A percentile compares a stretch with the other conserved stretches of the same genome.
Conservation (phyloP, 202 grass and related monocot species). For the Dendrocalamus latiflorus region DNA sequence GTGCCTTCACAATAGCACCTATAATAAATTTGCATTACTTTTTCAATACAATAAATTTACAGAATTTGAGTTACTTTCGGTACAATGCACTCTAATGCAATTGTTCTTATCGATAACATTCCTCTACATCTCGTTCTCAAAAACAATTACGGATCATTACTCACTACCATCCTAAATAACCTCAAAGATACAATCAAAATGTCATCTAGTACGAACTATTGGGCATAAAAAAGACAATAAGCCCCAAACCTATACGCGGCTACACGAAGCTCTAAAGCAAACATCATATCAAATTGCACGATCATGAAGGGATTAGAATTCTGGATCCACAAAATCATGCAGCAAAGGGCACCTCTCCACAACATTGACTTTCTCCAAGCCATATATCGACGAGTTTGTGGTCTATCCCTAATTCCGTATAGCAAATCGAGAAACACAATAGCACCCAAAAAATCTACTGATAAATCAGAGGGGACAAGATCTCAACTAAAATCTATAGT, state of each 20-base stretch:
- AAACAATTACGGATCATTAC: not conserved
- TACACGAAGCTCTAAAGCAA: too few relatives aligned
- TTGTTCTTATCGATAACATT: too few relatives aligned
- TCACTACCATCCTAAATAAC: not conserved
- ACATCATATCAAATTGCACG: not conserved
- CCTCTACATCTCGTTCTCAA: not conserved
- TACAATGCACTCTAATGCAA: not conserved
- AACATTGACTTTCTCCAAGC: not conserved
- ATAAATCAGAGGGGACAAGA: not conserved
- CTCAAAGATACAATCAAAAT: not conserved
- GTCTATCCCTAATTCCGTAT: not conserved
- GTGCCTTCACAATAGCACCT: constrained; percentile 39
- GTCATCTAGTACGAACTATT: too few relatives aligned
- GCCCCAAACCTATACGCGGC: too few relatives aligned
- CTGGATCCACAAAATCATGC: not conserved
- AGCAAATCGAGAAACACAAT: not conserved
- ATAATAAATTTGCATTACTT: not conserved
- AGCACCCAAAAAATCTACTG: too few relatives aligned
- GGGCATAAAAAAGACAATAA: not conserved
- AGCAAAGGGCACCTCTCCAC: not conserved
- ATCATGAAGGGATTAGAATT: not conserved
- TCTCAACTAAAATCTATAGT: not conserved
- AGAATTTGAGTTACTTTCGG: not conserved
- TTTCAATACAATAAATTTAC: not conserved
- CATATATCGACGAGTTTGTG: not conserved